A percentile compares a stretch with the other conserved stretches of the same genome.
Conservation (phyloP, 2,329 filamentous ascomycete species). For the Arthrobotrys conoides region DNA sequence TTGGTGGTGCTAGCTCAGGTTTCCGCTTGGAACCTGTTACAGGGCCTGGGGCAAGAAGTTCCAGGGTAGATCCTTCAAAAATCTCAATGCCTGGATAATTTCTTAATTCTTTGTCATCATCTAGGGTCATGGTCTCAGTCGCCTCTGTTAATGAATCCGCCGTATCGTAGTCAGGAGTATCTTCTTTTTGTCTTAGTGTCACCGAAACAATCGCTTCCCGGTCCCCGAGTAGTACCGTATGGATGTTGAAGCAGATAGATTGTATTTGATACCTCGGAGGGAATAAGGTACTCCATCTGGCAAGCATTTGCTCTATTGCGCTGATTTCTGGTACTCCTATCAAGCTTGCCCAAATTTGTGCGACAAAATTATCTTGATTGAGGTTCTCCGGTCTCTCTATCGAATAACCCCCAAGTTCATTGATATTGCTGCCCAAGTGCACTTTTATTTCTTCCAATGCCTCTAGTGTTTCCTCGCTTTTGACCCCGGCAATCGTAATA, state of each 20-base stretch:
- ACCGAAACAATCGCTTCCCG: background rate
- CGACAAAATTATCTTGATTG: background rate
- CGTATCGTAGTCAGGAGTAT: background rate
- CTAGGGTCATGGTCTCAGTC: background rate
- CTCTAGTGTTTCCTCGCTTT: no score
- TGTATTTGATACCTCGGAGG: background rate
- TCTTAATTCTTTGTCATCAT: background rate
- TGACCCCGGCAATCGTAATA: no score
- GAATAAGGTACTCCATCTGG: background rate
- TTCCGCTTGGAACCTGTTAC: background rate
- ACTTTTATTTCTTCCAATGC: no score
- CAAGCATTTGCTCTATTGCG: background rate
- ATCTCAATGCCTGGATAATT: background rate
- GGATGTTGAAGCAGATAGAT: background rate
- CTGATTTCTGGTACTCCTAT: conserved; percentile 5
- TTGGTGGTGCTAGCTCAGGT: background rate
- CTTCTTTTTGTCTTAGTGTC: background rate
- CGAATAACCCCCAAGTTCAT: no score
- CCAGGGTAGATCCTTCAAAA: background rate
- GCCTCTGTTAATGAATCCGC: background rate
- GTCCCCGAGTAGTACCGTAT: background rate
- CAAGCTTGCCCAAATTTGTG: background rate
- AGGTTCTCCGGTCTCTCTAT: no score
- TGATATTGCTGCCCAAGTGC: no score
- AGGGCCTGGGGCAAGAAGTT: no score